Evolutionary conservation across 2,329 filamentous ascomycete genomes (phyloP).

Genomic region (Rutstroemia sp.): DNA sequence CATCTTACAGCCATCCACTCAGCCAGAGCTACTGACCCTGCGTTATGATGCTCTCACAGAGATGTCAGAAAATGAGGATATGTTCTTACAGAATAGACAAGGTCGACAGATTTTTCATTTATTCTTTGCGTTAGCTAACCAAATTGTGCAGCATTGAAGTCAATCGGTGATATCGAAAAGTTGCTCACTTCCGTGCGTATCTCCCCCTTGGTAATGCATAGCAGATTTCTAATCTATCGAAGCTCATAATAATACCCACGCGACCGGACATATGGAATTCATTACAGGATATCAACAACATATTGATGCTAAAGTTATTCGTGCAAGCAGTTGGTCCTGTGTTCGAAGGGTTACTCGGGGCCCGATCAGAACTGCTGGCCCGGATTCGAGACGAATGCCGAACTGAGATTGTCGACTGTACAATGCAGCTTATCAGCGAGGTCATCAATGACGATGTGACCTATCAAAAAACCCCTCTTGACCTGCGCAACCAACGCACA

Average conservation of each 20-base stretch:
- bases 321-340: conserved; percentile 60
- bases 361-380: conserved; percentile 54
- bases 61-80: conserved; percentile 71
- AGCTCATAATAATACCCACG: conserved; percentile 71
- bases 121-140: neutral
- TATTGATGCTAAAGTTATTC: conserved; percentile 82
- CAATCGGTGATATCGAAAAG: conserved; percentile 72
- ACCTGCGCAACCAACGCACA: conserved; percentile 80
- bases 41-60: conserved; percentile 82
- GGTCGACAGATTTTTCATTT: conserved; percentile 35
- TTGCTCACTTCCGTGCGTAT: conserved; percentile 61
- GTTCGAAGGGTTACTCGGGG: conserved; percentile 58
- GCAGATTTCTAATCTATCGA: conserved; percentile 16
- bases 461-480: conserved; percentile 71
- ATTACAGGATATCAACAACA: conserved; percentile 77
- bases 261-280: conserved; percentile 58
- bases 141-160: conserved; percentile 52
- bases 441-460: conserved; percentile 75
- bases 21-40: conserved; percentile 55
- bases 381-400: conserved; percentile 65
- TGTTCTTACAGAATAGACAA: conserved; percentile 71
- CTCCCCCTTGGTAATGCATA: neutral
- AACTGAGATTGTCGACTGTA: conserved; percentile 50
- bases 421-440: conserved; percentile 57
- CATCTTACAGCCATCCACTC: conserved; percentile 80